Conservation (phyloP, 2,329 filamentous ascomycete genomes). For the Hypoxylon sp. region DNA sequence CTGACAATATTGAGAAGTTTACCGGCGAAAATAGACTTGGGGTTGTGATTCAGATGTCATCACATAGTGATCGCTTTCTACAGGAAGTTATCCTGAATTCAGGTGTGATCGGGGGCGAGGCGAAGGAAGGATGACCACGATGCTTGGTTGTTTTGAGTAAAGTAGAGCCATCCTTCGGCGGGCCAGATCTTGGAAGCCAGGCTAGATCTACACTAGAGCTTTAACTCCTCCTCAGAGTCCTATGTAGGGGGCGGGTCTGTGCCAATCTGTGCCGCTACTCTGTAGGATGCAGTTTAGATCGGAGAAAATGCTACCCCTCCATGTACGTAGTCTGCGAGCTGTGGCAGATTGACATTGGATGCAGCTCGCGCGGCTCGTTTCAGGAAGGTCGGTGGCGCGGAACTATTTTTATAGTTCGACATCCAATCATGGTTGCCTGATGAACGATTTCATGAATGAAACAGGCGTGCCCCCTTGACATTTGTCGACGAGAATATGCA, state of each 20-base stretch:
- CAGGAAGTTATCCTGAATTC: not conserved
- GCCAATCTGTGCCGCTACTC: not conserved
- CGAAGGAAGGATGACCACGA: not conserved
- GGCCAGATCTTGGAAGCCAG: not conserved
- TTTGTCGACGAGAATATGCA: not conserved
- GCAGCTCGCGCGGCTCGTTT: conserved; percentile 19
- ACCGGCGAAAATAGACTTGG: not conserved
- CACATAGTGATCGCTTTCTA: not conserved
- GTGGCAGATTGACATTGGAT: conserved; percentile 1
- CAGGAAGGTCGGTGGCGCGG: conserved; percentile 18
- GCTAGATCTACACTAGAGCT: not conserved
- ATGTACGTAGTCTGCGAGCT: not conserved
- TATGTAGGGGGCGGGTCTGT: too few relatives aligned
- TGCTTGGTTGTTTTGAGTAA: not conserved
- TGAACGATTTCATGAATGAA: conserved; percentile 14
- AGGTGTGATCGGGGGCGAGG: not conserved
- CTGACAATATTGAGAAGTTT: not conserved
- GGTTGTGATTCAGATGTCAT: not conserved
- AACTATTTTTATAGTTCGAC: conserved; percentile 30
- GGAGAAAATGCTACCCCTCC: not conserved
- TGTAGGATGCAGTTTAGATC: not conserved
- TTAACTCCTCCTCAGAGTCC: not conserved
- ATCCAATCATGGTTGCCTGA: conserved; percentile 5
- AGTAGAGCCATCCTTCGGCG: not conserved
- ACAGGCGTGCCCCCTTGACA: conserved; percentile 11